Conservation (phyloP, 257 asterid species). For the Leptodermis oblonga region DNA sequence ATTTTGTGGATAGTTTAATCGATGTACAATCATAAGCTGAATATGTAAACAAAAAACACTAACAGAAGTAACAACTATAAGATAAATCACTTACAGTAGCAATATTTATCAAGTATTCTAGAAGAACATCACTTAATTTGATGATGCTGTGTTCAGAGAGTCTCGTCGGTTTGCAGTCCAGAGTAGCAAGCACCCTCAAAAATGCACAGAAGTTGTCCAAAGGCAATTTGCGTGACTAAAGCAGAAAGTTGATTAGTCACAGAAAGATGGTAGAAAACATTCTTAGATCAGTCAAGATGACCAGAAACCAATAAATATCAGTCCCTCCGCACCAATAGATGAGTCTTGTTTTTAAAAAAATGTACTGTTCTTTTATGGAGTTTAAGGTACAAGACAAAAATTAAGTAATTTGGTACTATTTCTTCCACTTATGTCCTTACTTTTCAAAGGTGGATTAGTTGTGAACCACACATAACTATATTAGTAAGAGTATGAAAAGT, state of each 20-base stretch:
- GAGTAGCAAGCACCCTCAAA: constrained; percentile 56
- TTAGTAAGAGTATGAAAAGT: too few relatives aligned
- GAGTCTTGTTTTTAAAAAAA: too few relatives aligned
- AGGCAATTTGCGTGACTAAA: constrained; percentile 54
- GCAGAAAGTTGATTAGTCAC: constrained; percentile 6
- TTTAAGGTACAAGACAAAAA: too few relatives aligned
- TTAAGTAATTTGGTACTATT: too few relatives aligned
- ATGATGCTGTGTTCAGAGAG: constrained; percentile 56
- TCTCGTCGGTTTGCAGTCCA: constrained; percentile 58
- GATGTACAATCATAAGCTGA: neutral
- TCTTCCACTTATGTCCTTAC: too few relatives aligned
- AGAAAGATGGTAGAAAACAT: neutral
- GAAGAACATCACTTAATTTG: constrained; percentile 54
- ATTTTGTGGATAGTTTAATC: neutral
- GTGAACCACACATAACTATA: too few relatives aligned
- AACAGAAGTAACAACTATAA: neutral
- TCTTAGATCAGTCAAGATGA: neutral
- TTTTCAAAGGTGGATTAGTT: too few relatives aligned
- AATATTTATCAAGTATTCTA: constrained; percentile 50
- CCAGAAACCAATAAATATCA: constrained; percentile 4
- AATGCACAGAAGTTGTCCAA: constrained; percentile 67
- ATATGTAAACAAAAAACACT: neutral
- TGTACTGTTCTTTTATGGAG: too few relatives aligned
- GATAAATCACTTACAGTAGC: constrained; percentile 42
- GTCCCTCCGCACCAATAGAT: too few relatives aligned